Percentiles rank a stretch among this genome's conserved stretches.
These are phyloP conservation scores for Brassica carinata DNA, from an alignment of 345 rosid species.

Conservation along the genomic window DNA sequence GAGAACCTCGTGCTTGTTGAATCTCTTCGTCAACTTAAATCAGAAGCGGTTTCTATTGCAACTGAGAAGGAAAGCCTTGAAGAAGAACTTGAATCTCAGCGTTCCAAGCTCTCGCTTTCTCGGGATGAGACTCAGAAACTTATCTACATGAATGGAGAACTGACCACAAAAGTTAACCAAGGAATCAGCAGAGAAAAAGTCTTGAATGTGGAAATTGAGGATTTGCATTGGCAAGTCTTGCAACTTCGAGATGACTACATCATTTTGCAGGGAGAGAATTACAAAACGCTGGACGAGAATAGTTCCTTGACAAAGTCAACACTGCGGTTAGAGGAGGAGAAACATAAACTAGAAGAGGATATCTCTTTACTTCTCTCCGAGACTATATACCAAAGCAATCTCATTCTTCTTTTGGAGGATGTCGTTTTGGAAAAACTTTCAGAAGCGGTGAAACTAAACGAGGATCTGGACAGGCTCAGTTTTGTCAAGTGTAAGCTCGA, in stretches of 20 bases:
- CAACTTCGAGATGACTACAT: conserved; percentile 49
- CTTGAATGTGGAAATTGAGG: conserved; percentile 55
- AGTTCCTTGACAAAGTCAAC: conserved; percentile 47
- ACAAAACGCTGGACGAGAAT: conserved; percentile 54
- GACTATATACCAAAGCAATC: conserved; percentile 55
- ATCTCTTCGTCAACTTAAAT: not conserved
- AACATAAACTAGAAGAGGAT: conserved; percentile 63
- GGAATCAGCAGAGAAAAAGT: conserved; percentile 53
- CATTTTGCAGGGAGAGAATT: conserved; percentile 55
- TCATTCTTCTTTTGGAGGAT: conserved; percentile 57
- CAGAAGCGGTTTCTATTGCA: not conserved
- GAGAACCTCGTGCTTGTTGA: not conserved
- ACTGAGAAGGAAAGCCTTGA: not conserved
- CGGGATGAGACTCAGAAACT: conserved; percentile 51
- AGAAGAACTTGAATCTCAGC: conserved; percentile 44
- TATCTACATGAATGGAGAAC: conserved; percentile 45
- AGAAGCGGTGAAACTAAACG: conserved; percentile 49
- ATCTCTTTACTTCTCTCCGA: conserved; percentile 50
- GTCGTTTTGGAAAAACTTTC: conserved; percentile 48
- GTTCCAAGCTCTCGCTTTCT: conserved; percentile 48
- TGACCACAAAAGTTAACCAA: conserved; percentile 53
- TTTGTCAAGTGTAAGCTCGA: conserved; percentile 55
- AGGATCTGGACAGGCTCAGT: conserved; percentile 47
- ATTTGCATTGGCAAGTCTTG: conserved; percentile 50
- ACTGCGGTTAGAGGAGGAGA: conserved; percentile 51